Percentiles rank a stretch among this genome's conserved stretches.
These are phyloP conservation scores for Colletotrichum spaethianum DNA, from an alignment of 2,329 filamentous ascomycete species.

Conservation along the genomic window DNA sequence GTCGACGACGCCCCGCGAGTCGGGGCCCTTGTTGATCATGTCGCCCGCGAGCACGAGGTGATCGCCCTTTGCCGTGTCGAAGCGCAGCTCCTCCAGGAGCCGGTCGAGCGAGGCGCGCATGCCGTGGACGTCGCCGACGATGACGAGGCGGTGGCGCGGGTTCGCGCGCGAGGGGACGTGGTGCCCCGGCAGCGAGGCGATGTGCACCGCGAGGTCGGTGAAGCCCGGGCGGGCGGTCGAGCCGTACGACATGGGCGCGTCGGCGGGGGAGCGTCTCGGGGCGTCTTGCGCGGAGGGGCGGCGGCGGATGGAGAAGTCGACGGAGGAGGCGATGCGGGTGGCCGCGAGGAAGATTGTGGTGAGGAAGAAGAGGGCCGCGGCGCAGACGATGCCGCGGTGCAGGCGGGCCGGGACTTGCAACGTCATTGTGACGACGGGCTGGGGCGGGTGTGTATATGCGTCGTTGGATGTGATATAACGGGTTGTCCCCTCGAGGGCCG, in stretches of 20 bases:
- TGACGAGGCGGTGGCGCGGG: conserved; percentile 73
- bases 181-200: conserved; percentile 47
- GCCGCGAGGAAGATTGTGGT: conserved; percentile 52
- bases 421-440: conserved; percentile 7
- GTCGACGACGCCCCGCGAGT: conserved; percentile 83
- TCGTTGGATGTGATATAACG: neutral
- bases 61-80: conserved; percentile 69
- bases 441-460: neutral
- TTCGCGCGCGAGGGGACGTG: conserved; percentile 53
- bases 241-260: conserved; percentile 57
- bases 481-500: neutral
- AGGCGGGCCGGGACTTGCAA: conserved; percentile 27
- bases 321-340: conserved; percentile 49
- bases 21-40: conserved; percentile 88
- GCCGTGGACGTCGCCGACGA: conserved; percentile 95
- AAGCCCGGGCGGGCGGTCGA: conserved; percentile 56
- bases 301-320: conserved; percentile 19
- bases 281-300: conserved; percentile 33
- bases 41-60: conserved; percentile 85
- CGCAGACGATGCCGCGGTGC: conserved; percentile 22
- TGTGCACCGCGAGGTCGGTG: conserved; percentile 45
- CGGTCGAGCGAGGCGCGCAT: conserved; percentile 77
- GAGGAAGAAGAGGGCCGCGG: conserved; percentile 49
- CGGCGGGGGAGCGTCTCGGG: conserved; percentile 44
- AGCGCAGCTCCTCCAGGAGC: conserved; percentile 77